phyloP scores from a whole-genome alignment of 129 eudicot genomes.

The Helianthus tuberosus region DNA sequence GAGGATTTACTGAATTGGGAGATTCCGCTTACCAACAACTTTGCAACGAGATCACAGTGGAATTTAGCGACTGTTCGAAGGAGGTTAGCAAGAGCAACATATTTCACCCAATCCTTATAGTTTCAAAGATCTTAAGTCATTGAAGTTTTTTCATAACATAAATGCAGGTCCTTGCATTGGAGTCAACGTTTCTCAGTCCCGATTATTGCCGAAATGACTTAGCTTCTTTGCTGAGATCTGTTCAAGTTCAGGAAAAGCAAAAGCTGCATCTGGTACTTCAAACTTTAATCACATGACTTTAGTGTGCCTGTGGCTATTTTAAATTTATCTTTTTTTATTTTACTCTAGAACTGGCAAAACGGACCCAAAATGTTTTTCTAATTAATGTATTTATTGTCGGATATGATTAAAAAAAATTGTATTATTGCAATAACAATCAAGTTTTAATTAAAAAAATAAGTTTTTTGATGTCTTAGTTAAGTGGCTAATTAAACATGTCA shows the following conservation, averaged over 20 bases:
- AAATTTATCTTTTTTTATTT: neutral
- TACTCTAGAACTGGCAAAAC: neutral
- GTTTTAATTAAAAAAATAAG: neutral
- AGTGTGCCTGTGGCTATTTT: neutral
- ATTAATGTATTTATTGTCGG: neutral
- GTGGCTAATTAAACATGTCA: too few species aligned
- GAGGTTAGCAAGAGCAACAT: slow-evolving; percentile 59
- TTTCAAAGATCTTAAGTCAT: slow-evolving; percentile 8
- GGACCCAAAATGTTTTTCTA: neutral
- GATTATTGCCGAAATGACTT: slow-evolving; percentile 71
- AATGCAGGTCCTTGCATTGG: slow-evolving; percentile 80
- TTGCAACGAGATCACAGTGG: slow-evolving; percentile 78
- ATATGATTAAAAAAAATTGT: neutral
- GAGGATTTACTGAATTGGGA: slow-evolving; percentile 82
- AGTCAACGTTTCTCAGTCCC: slow-evolving; percentile 75
- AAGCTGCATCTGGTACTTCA: slow-evolving; percentile 77
- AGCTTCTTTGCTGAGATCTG: slow-evolving; percentile 76
- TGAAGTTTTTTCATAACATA: slow-evolving; percentile 16
- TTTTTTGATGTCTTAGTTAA: too few species aligned
- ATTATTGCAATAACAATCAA: neutral
- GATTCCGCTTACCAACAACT: slow-evolving; percentile 87
- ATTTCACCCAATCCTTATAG: slow-evolving; percentile 1
- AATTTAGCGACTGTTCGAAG: slow-evolving; percentile 87
- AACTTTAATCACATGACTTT: neutral
- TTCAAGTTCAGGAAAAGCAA: slow-evolving; percentile 90